A percentile compares a stretch with the other conserved stretches of the same genome.
These are phyloP conservation scores for Candida frijolesensis DNA, from an alignment of 1,139 yeast genomes.

Conservation along the genomic window DNA sequence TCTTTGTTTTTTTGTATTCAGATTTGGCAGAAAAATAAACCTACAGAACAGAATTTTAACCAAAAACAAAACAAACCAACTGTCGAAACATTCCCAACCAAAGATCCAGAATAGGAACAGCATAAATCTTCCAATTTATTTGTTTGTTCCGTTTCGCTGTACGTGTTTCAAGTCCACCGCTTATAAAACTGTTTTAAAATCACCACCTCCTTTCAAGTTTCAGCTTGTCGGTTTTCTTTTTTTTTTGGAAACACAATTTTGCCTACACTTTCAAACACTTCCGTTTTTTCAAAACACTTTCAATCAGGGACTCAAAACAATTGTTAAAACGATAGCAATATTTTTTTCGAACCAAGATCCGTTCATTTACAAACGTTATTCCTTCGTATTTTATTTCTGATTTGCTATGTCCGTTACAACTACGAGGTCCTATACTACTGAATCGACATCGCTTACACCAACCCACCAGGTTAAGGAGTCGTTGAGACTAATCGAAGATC, in stretches of 20 bases:
- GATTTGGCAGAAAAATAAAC: too few species aligned
- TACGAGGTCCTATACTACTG: slow-evolving; percentile 3
- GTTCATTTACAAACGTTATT: too few species aligned
- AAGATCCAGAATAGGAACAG: too few species aligned
- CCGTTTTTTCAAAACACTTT: not conserved
- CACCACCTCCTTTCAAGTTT: not conserved
- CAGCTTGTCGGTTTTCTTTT: not conserved
- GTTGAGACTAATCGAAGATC: slow-evolving; percentile 67
- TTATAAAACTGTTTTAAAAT: slow-evolving; percentile 4
- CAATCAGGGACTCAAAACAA: not conserved
- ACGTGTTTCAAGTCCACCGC: not conserved
- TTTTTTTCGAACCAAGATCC: not conserved
- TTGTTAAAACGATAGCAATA: not conserved
- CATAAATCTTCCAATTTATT: not conserved
- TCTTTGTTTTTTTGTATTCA: too few species aligned
- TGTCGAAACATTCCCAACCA: not conserved
- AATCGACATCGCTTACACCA: not conserved
- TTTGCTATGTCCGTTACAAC: slow-evolving; percentile 2
- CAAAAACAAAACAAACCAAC: too few species aligned
- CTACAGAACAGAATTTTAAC: not conserved
- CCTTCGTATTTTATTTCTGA: not conserved
- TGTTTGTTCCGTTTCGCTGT: too few species aligned
- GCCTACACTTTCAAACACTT: slow-evolving; percentile 3
- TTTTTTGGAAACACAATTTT: not conserved
- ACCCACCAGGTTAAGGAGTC: slow-evolving; percentile 44